Evolutionary conservation across 108 stramenopile genomes (phyloP).

Genomic region (Craspedostauros australis): DNA sequence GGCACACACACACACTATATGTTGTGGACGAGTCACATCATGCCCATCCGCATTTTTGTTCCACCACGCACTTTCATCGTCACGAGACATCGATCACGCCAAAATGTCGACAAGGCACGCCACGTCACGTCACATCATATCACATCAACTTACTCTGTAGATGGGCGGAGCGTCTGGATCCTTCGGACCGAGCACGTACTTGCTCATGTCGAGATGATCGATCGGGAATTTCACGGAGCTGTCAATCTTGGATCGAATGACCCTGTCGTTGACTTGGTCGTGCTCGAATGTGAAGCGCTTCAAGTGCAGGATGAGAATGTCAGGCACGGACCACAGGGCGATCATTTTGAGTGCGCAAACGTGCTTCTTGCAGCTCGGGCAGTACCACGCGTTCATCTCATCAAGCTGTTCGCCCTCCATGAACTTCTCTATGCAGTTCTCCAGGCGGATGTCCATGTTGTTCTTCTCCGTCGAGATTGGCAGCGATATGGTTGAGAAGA

Average conservation of each 20-base stretch:
- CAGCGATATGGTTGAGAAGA: conserved; percentile 76
- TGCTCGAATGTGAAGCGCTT: conserved; percentile 78
- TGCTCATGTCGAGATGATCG: conserved; percentile 55
- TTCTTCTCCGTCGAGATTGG: conserved; percentile 54
- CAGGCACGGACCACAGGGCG: conserved; percentile 76
- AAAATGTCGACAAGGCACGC: background rate
- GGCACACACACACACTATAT: too few species aligned
- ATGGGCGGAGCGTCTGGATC: conserved; percentile 70
- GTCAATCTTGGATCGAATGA: conserved; percentile 71
- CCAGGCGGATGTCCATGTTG: conserved; percentile 17
- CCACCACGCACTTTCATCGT: too few species aligned
- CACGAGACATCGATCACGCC: background rate
- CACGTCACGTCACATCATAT: background rate
- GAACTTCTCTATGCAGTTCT: conserved; percentile 77
- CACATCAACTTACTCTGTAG: conserved; percentile 44
- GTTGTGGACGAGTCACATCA: too few species aligned
- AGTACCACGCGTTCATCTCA: conserved; percentile 82
- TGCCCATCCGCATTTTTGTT: too few species aligned
- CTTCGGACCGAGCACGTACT: conserved; percentile 62
- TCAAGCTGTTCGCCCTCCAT: conserved; percentile 78
- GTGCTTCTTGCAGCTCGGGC: conserved; percentile 68
- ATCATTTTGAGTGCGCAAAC: conserved; percentile 81
- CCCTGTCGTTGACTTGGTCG: conserved; percentile 41
- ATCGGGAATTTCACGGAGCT: conserved; percentile 68
- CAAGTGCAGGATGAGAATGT: conserved; percentile 71